A percentile compares a stretch with the other conserved stretches of the same genome.
phyloP scores from a whole-genome alignment of 2,329 filamentous ascomycete genomes.

The Sporothrix brasiliensis region DNA sequence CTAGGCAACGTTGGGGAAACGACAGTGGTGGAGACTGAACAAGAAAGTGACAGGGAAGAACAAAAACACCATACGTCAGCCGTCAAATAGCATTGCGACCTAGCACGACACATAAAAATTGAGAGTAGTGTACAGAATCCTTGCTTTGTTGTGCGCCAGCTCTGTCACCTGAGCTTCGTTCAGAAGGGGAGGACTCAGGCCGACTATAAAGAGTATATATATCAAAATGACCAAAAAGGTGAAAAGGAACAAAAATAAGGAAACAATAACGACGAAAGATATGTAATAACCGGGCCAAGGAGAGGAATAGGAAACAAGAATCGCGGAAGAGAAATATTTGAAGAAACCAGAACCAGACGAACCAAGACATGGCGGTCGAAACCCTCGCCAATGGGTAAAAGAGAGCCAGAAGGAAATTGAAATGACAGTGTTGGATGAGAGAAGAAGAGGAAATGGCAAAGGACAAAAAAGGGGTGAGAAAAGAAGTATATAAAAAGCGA shows the following conservation, averaged over 20 bases:
- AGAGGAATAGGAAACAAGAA: conserved; percentile 2
- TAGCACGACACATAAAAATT: conserved; percentile 24
- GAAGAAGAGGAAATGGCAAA: conserved; percentile 30
- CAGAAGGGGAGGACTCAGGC: conserved; percentile 29
- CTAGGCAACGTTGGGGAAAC: background rate
- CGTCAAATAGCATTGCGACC: conserved; percentile 7
- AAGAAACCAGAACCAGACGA: conserved; percentile 33
- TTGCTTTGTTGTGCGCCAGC: conserved; percentile 32
- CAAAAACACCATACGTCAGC: background rate
- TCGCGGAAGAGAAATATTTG: conserved; percentile 29
- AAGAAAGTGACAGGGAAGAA: background rate
- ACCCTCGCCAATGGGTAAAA: conserved; percentile 32
- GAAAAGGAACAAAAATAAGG: conserved; percentile 1
- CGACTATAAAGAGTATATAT: conserved; percentile 38
- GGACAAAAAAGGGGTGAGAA: conserved; percentile 36
- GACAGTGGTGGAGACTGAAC: background rate
- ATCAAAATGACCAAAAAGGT: conserved; percentile 30
- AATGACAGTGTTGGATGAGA: background rate
- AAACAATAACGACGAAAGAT: conserved; percentile 24
- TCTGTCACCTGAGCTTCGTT: conserved; percentile 35
- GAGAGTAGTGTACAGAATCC: conserved; percentile 35
- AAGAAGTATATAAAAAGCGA: conserved; percentile 32
- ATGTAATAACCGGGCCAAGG: background rate
- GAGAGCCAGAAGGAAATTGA: conserved; percentile 28
- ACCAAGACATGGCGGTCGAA: conserved; percentile 37